A percentile compares a stretch with the other conserved stretches of the same genome.
These are phyloP conservation scores for Annulohypoxylon nitens DNA, from an alignment of 495 filamentous ascomycete species.

Conservation along the genomic window DNA sequence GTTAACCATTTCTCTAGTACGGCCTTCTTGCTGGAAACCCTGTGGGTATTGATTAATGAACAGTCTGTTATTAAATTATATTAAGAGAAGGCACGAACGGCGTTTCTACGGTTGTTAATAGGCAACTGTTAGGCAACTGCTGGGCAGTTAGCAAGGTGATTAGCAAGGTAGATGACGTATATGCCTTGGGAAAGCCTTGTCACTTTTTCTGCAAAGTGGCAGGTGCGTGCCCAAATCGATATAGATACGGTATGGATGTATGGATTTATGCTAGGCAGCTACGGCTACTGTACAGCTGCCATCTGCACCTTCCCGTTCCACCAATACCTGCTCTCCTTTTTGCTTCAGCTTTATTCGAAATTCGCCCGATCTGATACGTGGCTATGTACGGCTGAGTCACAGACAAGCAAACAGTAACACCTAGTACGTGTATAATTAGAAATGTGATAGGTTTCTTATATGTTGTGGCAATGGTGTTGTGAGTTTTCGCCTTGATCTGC, in stretches of 20 bases:
- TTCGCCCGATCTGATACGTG: neutral
- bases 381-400: neutral
- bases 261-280: conserved; percentile 6
- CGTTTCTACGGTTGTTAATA: neutral
- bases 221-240: conserved; percentile 1
- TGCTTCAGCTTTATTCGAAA: conserved; percentile 17
- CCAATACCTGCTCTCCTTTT: conserved; percentile 15
- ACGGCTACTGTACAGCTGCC: conserved; percentile 25
- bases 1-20: conserved; percentile 50
- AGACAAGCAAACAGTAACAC: conserved; percentile 17
- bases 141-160: too few species aligned
- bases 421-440: neutral
- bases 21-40: conserved; percentile 13
- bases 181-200: conserved; percentile 6
- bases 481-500: neutral
- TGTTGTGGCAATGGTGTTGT: neutral
- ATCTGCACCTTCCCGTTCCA: conserved; percentile 37
- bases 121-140: too few species aligned
- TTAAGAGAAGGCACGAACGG: conserved; percentile 15
- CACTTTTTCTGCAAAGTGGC: neutral
- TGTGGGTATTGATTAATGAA: neutral
- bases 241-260: conserved; percentile 7
- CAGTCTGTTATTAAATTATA: conserved; percentile 18
- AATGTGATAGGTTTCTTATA: neutral
- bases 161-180: neutral